phyloP scores from a whole-genome alignment of 257 asterid genomes.

The Jacaranda mimosifolia region DNA sequence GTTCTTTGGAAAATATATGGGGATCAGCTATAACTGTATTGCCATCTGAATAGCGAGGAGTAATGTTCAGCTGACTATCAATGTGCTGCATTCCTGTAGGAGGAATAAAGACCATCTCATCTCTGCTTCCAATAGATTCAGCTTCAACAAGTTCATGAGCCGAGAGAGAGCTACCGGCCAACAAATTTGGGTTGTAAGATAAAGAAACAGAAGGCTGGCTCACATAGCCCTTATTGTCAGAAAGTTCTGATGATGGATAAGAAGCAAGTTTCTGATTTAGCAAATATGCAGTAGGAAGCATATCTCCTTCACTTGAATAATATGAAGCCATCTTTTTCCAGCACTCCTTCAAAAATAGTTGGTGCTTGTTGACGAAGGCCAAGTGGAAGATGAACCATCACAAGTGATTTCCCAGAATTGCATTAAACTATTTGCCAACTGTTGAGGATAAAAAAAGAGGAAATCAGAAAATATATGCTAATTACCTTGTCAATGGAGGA shows the following conservation, averaged over 20 bases:
- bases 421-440: not conserved
- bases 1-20: constrained; percentile 40
- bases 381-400: constrained; percentile 37
- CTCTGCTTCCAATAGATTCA: constrained; percentile 45
- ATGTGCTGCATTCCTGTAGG: constrained; percentile 49
- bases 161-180: constrained; percentile 46
- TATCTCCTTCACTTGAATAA: constrained; percentile 61
- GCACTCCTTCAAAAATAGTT: constrained; percentile 23
- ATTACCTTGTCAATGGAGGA: not conserved
- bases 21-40: constrained; percentile 44
- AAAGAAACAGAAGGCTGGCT: constrained; percentile 47
- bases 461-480: not conserved
- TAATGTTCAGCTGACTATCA: constrained; percentile 36
- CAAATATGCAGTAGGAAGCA: constrained; percentile 48
- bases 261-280: constrained; percentile 53
- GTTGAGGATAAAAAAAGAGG: constrained; percentile 13
- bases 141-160: constrained; percentile 42
- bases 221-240: constrained; percentile 47
- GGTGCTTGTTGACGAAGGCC: constrained; percentile 1
- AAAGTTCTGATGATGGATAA: constrained; percentile 49
- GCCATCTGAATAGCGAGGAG: constrained; percentile 50
- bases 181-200: constrained; percentile 45
- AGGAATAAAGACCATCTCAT: constrained; percentile 56
- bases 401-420: constrained; percentile 16
- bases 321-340: constrained; percentile 60